A percentile compares a stretch with the other conserved stretches of the same genome.
phyloP scores from a whole-genome alignment of 768 basidiomycete species.

The Leccinum incarnatum region DNA sequence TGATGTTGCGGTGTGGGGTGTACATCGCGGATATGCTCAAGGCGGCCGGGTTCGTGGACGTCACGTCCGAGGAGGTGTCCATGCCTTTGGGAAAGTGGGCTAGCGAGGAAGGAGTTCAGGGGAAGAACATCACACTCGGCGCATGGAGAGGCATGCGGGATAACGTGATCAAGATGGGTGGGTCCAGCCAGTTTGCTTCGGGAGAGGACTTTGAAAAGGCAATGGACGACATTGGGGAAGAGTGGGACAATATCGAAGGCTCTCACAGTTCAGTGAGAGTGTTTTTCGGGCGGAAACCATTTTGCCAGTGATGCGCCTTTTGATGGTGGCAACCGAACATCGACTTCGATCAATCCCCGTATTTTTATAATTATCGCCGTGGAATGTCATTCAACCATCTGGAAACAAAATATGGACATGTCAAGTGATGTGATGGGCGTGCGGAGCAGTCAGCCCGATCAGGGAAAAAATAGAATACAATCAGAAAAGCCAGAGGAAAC shows the following conservation, averaged over 20 bases:
- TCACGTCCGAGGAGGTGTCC: constrained; percentile 15
- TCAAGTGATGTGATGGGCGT: neutral
- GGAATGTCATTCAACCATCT: neutral
- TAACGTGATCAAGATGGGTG: constrained; percentile 18
- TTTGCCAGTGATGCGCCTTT: neutral
- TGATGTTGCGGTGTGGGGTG: constrained; percentile 9
- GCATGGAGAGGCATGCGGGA: constrained; percentile 26
- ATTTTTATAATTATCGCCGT: neutral
- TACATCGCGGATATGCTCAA: constrained; percentile 22
- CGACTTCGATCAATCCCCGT: neutral
- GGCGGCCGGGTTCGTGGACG: constrained; percentile 15
- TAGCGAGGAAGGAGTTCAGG: constrained; percentile 21
- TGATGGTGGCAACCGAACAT: neutral
- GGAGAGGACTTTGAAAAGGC: constrained; percentile 20
- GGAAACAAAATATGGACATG: neutral
- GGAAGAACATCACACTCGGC: constrained; percentile 12
- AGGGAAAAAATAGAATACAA: neutral
- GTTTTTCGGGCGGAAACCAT: constrained; percentile 17
- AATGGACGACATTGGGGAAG: constrained; percentile 18
- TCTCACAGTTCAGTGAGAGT: constrained; percentile 6
- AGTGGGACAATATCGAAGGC: constrained; percentile 25
- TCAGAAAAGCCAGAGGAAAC: neutral
- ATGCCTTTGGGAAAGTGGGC: constrained; percentile 27
- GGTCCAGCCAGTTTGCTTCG: constrained; percentile 13
- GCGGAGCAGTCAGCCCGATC: neutral